These are phyloP conservation scores for Arxiozyma heterogenica DNA, from an alignment of 1,139 yeast species.

Conservation along the genomic window DNA sequence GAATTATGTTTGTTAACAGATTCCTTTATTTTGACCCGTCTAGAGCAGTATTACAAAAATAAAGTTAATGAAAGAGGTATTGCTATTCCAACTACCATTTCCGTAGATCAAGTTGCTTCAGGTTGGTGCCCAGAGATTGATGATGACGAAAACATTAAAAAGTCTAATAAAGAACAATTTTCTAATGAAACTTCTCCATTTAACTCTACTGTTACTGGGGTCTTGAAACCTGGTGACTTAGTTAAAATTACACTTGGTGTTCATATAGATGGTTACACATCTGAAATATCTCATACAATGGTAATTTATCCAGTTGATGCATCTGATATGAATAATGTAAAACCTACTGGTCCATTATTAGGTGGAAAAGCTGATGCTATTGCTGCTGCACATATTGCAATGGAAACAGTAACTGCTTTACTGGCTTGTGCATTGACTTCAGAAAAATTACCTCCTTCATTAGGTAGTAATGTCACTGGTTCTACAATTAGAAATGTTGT, in stretches of 20 bases:
- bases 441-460: slow-evolving; percentile 50
- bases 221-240: slow-evolving; percentile 68
- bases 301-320: slow-evolving; percentile 62
- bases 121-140: slow-evolving; percentile 86
- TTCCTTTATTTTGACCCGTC: slow-evolving; percentile 51
- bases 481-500: slow-evolving; percentile 61
- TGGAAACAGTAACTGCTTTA: slow-evolving; percentile 68
- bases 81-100: slow-evolving; percentile 82
- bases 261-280: slow-evolving; percentile 91
- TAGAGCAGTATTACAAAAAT: slow-evolving; percentile 46
- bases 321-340: slow-evolving; percentile 26
- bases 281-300: slow-evolving; percentile 75
- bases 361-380: slow-evolving; percentile 85
- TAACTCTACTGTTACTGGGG: slow-evolving; percentile 32
- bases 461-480: slow-evolving; percentile 47
- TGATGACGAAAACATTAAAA: slow-evolving; percentile 37
- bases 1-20: slow-evolving; percentile 80
- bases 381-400: slow-evolving; percentile 82
- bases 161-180: slow-evolving; percentile 19
- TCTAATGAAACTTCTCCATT: slow-evolving; percentile 15
- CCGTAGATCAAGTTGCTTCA: slow-evolving; percentile 64
- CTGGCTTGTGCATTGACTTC: slow-evolving; percentile 69
- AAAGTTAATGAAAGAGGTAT: slow-evolving; percentile 73
- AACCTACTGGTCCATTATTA: slow-evolving; percentile 65
- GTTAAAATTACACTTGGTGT: slow-evolving; percentile 79